Evolutionary conservation across 73 alveolate genomes (phyloP).

Genomic region (Stentor coeruleus): DNA sequence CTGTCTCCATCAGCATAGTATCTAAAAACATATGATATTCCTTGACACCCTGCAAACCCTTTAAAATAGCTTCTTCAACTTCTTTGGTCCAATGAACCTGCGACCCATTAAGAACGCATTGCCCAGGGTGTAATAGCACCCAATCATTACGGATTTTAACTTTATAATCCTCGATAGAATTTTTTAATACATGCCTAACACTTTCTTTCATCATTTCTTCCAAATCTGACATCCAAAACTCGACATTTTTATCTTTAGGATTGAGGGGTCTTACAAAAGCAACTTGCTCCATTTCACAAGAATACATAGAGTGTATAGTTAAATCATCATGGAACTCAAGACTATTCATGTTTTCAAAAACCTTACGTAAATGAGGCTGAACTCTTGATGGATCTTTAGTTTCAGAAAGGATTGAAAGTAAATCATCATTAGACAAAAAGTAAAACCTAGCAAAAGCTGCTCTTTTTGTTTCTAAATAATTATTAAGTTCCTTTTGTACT

Average conservation of each 20-base stretch:
- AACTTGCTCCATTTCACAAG: conserved; percentile 91
- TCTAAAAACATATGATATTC: conserved; percentile 71
- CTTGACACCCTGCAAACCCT: conserved; percentile 60
- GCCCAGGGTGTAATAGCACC: conserved; percentile 99
- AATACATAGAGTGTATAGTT: conserved; percentile 85
- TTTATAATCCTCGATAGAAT: conserved; percentile 85
- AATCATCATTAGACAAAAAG: conserved; percentile 95
- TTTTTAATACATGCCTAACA: conserved; percentile 82
- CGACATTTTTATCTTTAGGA: conserved; percentile 97
- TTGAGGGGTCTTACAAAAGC: conserved; percentile 84
- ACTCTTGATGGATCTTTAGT: conserved; percentile 60
- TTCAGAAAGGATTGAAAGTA: conserved; percentile 93
- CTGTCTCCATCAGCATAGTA: conserved; percentile 83
- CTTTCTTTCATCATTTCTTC: conserved; percentile 97
- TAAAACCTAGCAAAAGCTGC: conserved; percentile 97
- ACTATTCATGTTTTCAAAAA: conserved; percentile 89
- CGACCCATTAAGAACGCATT: conserved; percentile 96
- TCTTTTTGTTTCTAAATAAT: conserved; percentile 98
- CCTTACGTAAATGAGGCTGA: conserved; percentile 72
- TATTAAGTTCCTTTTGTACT: conserved; percentile 94
- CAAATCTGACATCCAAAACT: conserved; percentile 99
- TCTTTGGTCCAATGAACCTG: conserved; percentile 99
- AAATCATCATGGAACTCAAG: conserved; percentile 79
- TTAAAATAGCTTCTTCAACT: conserved; percentile 95
- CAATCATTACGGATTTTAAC: conserved; percentile 94